Evolutionary conservation across 2,329 filamentous ascomycete species (phyloP).

Genomic region (Claviceps sorghi): DNA sequence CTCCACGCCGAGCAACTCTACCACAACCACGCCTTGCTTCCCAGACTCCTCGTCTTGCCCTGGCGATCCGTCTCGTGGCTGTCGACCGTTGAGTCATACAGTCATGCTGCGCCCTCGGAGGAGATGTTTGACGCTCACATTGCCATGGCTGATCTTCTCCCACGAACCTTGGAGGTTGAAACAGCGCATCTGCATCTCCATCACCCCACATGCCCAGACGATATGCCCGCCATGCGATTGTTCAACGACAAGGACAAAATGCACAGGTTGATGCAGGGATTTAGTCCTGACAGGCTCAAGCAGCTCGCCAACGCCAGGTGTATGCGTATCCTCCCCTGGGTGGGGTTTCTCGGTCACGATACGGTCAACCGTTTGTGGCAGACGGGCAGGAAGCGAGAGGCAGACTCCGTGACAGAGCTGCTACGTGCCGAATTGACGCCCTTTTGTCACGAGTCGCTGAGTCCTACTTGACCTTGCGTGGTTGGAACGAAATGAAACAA

Average conservation of each 20-base stretch:
- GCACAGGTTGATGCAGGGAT: constrained; percentile 13
- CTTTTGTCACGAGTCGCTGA: constrained; percentile 13
- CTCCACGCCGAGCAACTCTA: constrained; percentile 31
- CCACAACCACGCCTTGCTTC: constrained; percentile 19
- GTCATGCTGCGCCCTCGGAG: constrained; percentile 29
- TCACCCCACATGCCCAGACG: constrained; percentile 37
- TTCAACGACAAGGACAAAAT: constrained; percentile 22
- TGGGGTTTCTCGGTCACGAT: constrained; percentile 29
- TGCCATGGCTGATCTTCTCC: constrained; percentile 27
- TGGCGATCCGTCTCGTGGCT: constrained; percentile 37
- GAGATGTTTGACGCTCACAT: constrained; percentile 38
- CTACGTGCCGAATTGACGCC: constrained; percentile 22
- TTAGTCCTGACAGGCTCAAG: constrained; percentile 13
- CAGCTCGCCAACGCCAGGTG: constrained; percentile 15
- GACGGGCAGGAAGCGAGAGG: constrained; percentile 25
- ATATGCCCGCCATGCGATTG: constrained; percentile 31
- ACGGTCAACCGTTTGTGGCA: constrained; percentile 30
- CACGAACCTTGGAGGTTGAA: constrained; percentile 25
- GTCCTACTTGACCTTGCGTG: constrained; percentile 9
- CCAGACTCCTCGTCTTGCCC: constrained; percentile 22
- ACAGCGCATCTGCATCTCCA: constrained; percentile 39
- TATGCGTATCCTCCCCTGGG: constrained; percentile 21
- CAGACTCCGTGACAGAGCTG: constrained; percentile 24
- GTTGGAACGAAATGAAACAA: not conserved
- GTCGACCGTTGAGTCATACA: constrained; percentile 36